phyloP scores from a whole-genome alignment of 805 yeast species.

The Saccharomycopsis olivae region DNA sequence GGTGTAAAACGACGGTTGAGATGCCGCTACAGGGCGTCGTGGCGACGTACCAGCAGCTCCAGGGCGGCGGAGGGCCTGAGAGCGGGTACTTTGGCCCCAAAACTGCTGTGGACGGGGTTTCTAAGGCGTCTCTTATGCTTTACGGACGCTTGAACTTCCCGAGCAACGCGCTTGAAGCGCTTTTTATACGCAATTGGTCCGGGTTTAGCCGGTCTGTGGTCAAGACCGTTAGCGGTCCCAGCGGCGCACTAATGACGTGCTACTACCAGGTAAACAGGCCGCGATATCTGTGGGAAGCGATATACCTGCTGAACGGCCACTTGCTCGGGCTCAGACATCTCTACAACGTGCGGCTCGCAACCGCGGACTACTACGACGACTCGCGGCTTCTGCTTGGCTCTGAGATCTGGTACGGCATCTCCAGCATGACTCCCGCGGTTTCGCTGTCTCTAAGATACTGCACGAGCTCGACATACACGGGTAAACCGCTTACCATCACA shows the following conservation, averaged over 20 bases:
- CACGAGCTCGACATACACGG: constrained; percentile 76
- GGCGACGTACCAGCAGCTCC: constrained; percentile 54
- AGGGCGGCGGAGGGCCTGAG: constrained; percentile 19
- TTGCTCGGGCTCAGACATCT: constrained; percentile 72
- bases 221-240: constrained; percentile 52
- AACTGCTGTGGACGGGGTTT: too few species aligned
- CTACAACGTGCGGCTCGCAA: constrained; percentile 41
- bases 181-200: constrained; percentile 59
- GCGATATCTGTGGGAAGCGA: constrained; percentile 55
- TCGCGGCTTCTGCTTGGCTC: constrained; percentile 69
- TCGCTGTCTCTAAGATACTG: constrained; percentile 80
- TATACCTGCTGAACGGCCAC: constrained; percentile 77
- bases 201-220: constrained; percentile 52
- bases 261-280: constrained; percentile 61
- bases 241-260: constrained; percentile 50
- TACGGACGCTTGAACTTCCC: constrained; percentile 90
- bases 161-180: constrained; percentile 76
- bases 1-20: constrained; percentile 36
- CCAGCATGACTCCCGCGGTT: constrained; percentile 79
- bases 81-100: too few species aligned
- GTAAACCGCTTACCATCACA: constrained; percentile 84
- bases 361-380: constrained; percentile 35
- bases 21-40: constrained; percentile 57
- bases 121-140: too few species aligned
- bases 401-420: constrained; percentile 82